Evolutionary conservation across 805 yeast genomes (phyloP), one percentile per base, ranked within the genome.

Genomic region (Schizosaccharomyces osmophilus): DNA sequence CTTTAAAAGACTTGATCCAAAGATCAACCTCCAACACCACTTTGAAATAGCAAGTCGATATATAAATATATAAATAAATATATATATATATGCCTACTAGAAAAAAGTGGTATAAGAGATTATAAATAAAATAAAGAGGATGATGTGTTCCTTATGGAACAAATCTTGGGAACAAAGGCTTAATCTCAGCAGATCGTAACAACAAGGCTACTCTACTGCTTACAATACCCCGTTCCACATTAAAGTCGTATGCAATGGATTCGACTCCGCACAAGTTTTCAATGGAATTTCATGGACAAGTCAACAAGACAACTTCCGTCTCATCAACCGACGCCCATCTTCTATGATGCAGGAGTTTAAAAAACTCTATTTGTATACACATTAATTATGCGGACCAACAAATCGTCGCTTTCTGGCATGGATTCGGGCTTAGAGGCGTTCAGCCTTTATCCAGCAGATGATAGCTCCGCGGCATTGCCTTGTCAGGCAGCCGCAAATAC

Each of bases 121-220:
- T 4, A 29, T 4, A 29, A 42, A 42, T 15, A 42, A n/a, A 42
- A 42, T n/a, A 26, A 51, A 24, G 22, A 26, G 24, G 57, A 19
- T n/a, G 57, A 51, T 22, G 29, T 51, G 57, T 51, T 51, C 57
- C 31, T 51, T 71, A 51, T 51, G 17, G 57, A 51, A 51, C 57
- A 51, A 51, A 51, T 51, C 57, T 22, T 51, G 57, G 57, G 32
- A 45, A 51, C 29, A 13, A 26, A 51, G 57, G 76, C 75, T 72
- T 72, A 72, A 72, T 73, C 76, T 73, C 77, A 73, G 77, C 75
- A 74, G 77, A 74, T 75, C 77, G 78, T 74, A 75, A 74, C 77
- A 74, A 74, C 78, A 74, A 73, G 78, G 78, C 78, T 74, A 74
- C 78, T 75, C 78, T 74, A 72, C 77, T 74, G 75, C 77, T 72